Evolutionary conservation across 805 yeast species (phyloP), one percentile per base, ranked within the genome.

Genomic region (Maudiozyma serrabonitensis): DNA sequence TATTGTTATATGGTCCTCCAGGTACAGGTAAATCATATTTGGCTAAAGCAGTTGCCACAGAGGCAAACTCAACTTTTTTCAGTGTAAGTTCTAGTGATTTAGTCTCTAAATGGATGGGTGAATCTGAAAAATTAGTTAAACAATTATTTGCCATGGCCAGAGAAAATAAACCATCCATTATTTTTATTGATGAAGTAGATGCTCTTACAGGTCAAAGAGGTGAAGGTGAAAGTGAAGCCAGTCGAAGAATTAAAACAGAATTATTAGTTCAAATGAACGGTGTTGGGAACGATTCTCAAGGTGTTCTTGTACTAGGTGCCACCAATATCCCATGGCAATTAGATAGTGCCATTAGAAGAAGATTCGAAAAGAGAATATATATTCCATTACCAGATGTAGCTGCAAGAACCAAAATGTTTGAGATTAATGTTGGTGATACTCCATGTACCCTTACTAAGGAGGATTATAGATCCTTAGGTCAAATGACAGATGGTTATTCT

Each of bases 61-160:
- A 93, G 61, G 96, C 98, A 46, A 89, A 91, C 65, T 87, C 97
- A 0, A 93, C 99, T 0, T 93, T 93, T 60, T 93, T 93, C 69
- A 86, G 96, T 2, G 95, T 93, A 1, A 84, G 95, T n/a, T 88
- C 96, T 0, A 86, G 95, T 13, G 99, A 93, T 67, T 76, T 93
- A 59, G 98, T 93, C 3, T 84, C 95, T 56, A 93, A 93, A 68
- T 93, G 99, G 99, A 91, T 91, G 97, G 99, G 99, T 59, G 99
- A 93, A 67, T 83, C 95, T 25, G 99, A 93, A 68, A 81, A 98
- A 68, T 78, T 93, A 50, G 98, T 93, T 26, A 93, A 91, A 67
- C 97, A 93, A 64, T 75, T 93, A 54, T 93, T 93, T 69, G 78
- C 84, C 34, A 87, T 91, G 95, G 99, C 99, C 5, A 76, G 99